Base-by-base conservation (phyloP, 495 filamentous ascomycete species). In the Penicillium mononematosum region DNA sequence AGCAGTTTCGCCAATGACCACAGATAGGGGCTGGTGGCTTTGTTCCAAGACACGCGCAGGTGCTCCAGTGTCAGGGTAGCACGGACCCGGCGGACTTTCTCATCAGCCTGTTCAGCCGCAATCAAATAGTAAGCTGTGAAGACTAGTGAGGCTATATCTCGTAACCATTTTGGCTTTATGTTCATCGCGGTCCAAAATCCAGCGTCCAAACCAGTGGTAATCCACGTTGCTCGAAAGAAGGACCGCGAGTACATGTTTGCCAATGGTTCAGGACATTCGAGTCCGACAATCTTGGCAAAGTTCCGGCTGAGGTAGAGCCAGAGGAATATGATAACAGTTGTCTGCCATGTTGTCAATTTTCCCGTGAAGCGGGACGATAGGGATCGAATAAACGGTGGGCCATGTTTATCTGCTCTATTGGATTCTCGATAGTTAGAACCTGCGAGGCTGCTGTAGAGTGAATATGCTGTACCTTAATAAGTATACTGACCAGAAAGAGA, bases 121-220 rank as follows among this genome's bases (percentile, higher is more conserved):
- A 97, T 80, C 47, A 98, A 75, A 70, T 98, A 98, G 72, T 96
- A 98, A 2, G 85, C 67, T 1, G 86, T 87, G 67, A 96, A 98
- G 22, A 89, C 78, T 20, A 98, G 78, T 58, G 88, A 91, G 4
- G 85, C 82, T 16, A 96, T 65, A 68, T 98, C 92, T 24, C 90
- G 80, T 17, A 95, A 66, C 88, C 88, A 91, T 63, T 90, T 92
- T 52, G 78, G 83, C 45, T 81, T 82, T 49, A 98, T 89, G 53
- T 85, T 87, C 94, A 98, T 98, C 5, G 94, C 95, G 0, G 91
- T 96, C 94, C 94, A 98, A 71, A 96, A 98, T 0, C 94, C 94
- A 10, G 94, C 94, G 68, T 98, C 94, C 55, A 98, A 71, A 0
- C 91, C 94, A 0, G 94, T 98, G 39, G 93, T 87, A 22, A 96